Percentiles rank a stretch among this genome's conserved stretches.
phyloP scores from a whole-genome alignment of 495 filamentous ascomycete genomes.

The Xylaria nigripes region DNA sequence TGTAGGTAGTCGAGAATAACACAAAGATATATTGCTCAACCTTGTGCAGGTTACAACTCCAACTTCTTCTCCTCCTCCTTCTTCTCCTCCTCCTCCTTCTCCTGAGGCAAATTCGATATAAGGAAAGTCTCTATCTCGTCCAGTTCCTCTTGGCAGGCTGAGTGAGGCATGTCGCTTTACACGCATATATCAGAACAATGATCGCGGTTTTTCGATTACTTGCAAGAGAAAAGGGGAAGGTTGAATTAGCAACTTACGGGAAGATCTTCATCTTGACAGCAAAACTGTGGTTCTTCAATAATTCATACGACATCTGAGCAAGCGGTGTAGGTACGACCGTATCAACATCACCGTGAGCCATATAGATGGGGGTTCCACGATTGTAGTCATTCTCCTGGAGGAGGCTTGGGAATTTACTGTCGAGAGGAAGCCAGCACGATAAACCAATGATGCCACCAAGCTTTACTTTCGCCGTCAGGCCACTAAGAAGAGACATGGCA shows the following conservation, averaged over 20 bases:
- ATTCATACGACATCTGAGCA: constrained; percentile 55
- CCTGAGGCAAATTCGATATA: constrained; percentile 48
- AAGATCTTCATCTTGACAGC: constrained; percentile 72
- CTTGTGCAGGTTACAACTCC: constrained; percentile 24
- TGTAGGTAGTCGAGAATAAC: background rate
- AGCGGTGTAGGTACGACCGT: constrained; percentile 58
- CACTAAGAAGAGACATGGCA: constrained; percentile 50
- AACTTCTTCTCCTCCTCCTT: constrained; percentile 34
- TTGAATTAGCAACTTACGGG: constrained; percentile 40
- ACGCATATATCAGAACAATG: constrained; percentile 10
- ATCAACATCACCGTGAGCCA: constrained; percentile 77
- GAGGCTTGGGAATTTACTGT: constrained; percentile 59
- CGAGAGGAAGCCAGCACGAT: constrained; percentile 72
- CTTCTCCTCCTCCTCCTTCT: constrained; percentile 33
- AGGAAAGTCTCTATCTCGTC: constrained; percentile 77
- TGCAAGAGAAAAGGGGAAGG: background rate
- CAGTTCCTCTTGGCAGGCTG: constrained; percentile 70
- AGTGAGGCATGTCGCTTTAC: constrained; percentile 59
- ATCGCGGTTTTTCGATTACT: background rate
- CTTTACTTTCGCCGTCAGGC: constrained; percentile 63
- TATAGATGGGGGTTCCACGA: constrained; percentile 73
- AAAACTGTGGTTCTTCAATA: constrained; percentile 56
- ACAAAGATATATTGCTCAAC: background rate
- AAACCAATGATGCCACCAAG: constrained; percentile 83
- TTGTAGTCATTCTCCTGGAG: constrained; percentile 59